Conservation (phyloP, 2,329 filamentous ascomycete species). For the Aspergillus pseudonomiae region DNA sequence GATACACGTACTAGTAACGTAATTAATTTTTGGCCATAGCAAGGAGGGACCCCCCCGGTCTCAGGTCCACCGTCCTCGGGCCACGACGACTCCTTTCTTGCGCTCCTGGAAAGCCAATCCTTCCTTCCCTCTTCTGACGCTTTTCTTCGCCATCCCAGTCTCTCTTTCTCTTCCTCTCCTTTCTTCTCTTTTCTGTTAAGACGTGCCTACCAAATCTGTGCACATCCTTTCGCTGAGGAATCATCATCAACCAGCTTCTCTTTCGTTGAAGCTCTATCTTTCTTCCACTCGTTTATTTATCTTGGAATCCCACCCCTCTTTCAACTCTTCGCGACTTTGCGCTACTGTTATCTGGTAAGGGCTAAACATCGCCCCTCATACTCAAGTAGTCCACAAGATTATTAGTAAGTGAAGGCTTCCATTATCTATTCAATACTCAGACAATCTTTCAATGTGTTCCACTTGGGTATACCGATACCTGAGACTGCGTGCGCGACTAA, state of each 20-base stretch:
- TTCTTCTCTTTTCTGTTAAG: conserved; percentile 28
- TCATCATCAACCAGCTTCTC: conserved; percentile 32
- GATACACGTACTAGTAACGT: background rate
- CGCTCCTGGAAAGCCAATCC: conserved; percentile 25
- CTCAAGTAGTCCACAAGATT: conserved; percentile 13
- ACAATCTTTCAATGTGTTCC: background rate
- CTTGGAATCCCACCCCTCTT: conserved; percentile 18
- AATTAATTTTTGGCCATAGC: conserved; percentile 16
- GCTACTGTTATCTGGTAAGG: conserved; percentile 14
- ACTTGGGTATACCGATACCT: background rate
- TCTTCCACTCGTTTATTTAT: conserved; percentile 39
- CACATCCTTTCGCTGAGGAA: conserved; percentile 22
- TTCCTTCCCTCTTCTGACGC: conserved; percentile 23
- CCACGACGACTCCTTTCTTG: conserved; percentile 36
- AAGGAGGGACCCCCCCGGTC: conserved; percentile 21
- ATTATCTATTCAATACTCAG: background rate
- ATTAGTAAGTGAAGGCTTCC: conserved; percentile 20
- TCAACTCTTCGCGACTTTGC: conserved; percentile 16
- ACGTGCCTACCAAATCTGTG: conserved; percentile 38
- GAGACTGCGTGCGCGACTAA: too few species aligned
- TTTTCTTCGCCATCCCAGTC: conserved; percentile 21
- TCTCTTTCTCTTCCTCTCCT: conserved; percentile 37
- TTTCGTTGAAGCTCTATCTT: conserved; percentile 34
- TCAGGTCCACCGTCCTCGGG: conserved; percentile 28
- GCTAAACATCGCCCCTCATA: conserved; percentile 15